Evolutionary conservation across 164 flowering plant species (phyloP), one percentile per base, ranked within the genome.

Genomic region (Echeveria elegans): DNA sequence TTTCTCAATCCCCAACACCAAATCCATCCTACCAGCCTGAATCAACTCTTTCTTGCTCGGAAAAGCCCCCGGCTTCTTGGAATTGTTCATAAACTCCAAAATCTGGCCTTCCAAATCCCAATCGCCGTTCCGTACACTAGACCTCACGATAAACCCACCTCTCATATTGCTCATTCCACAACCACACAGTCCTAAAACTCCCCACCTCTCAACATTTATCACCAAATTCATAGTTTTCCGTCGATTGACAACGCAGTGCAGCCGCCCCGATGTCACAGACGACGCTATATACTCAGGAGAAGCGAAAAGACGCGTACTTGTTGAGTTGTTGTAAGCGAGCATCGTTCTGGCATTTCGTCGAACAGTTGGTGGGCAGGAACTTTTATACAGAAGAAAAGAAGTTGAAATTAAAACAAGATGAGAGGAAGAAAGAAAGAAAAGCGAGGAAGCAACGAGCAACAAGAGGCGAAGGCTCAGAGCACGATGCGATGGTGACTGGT

Each of bases 21-120:
- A 87, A 80, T 92, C 96, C 74, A 37, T 40, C 75, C 98, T 82
- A 66, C 96, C 98, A 12, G 87, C 88, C n/a, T 74, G 83, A 63
- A 84, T 24, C 72, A 92, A 70, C 78, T 92, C 84, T 65, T 82
- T 73, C 77, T 75, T 88, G n/a, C 74, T 80, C 4, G 96, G 98
- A 78, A 92, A 92, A 45, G 65, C 69, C 16, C 70, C 75, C 1
- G 92, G 89, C 16, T 82, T 86, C 75, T 70, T 66, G 0, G 94
- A 90, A 23, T 72, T 74, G 70, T 66, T 64, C 97, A 93, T 90
- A 68, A 90, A 93, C 67, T 88, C 88, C 75, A 88, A 73, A 66
- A 93, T 79, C 80, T 85, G 85, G 10, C 65, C 77, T 77, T 88
- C 98, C 81, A 93, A 66, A 32, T 19, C 82, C 23, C 31, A 43